Base-by-base conservation (phyloP, 108 stramenopile genomes). In the Conticribra guillardii region DNA sequence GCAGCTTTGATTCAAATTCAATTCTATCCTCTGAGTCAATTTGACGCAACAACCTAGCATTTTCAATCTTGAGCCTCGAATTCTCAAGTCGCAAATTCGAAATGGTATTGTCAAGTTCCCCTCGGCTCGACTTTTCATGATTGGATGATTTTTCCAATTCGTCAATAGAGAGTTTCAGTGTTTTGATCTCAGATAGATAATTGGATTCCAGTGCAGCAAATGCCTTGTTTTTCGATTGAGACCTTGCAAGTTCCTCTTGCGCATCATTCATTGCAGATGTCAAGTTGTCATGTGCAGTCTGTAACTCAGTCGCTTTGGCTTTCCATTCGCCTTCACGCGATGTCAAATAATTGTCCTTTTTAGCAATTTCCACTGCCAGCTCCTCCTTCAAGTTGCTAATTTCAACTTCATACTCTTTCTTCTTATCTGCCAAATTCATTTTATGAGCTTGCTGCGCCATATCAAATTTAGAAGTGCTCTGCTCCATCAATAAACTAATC, bases 21-120 rank as follows among this genome's bases (percentile, higher is more conserved):
- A 17, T 61, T 19, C 47, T 22, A 0, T 50, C 41, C 44, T 37
- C 44, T n/a, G n/a, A n/a, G 1, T 64, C 47, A 29, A 73, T 44
- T 52, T 64, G 59, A 19, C 44, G 11, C 9, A 60, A 3, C 15
- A 70, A 23, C 19, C 50, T 55, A 29, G 29, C 16, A 18, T 60
- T 59, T 41, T 70, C 71, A 11, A 29, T n/a, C 58, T 60, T 48
- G 15, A 70, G 48, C 24, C 60, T 60, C 41, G 53, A 49, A 64
- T 73, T 73, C 27, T 73, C 71, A 21, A 0, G 51, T 28, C 53
- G 24, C 49, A 51, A 54, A 21, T 26, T 8, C 0, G 51, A 50
- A 2, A 60, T 9, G 2, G 16, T 22, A 37, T 55, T 44, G 8
- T 73, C 71, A 15, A 14, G 1, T 23, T 63, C 71, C 22, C 30